These are phyloP conservation scores for Claviceps lovelessii DNA, from an alignment of 2,329 filamentous ascomycete species.

Conservation along the genomic window DNA sequence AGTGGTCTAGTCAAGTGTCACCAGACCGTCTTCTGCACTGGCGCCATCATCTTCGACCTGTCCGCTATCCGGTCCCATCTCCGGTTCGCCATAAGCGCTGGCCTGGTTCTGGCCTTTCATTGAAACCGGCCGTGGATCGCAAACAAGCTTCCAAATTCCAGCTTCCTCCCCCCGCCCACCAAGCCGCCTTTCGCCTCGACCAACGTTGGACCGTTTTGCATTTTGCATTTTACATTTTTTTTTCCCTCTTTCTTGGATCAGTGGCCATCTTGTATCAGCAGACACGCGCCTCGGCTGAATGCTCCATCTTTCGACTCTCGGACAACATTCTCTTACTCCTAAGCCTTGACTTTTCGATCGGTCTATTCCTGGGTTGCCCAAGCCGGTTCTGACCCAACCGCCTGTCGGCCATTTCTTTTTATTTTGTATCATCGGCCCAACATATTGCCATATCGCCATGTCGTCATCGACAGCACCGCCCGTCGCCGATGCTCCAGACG, in stretches of 20 bases:
- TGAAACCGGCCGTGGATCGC: neutral
- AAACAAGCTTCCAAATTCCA: neutral
- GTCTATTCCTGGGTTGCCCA: neutral
- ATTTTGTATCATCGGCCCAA: neutral
- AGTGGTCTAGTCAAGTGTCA: too few relatives aligned
- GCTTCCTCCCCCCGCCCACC: neutral
- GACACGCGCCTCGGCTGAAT: neutral
- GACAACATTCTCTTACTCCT: neutral
- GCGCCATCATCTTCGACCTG: too few relatives aligned
- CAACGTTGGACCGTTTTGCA: neutral
- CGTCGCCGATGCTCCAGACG: conserved; percentile 24
- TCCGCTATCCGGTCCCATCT: too few relatives aligned
- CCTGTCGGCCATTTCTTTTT: neutral
- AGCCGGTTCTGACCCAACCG: neutral
- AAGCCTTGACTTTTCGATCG: neutral
- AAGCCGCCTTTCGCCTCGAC: neutral
- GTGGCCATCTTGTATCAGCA: neutral
- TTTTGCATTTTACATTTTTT: neutral
- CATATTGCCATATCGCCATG: conserved; percentile 13
- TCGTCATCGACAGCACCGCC: conserved; percentile 23
- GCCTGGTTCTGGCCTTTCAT: neutral
- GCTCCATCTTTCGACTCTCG: neutral
- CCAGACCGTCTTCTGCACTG: too few relatives aligned
- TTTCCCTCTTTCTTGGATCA: neutral
- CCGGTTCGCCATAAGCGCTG: neutral